These are phyloP conservation scores for Fusarium sp. DNA, from an alignment of 2,329 filamentous ascomycete genomes.

Conservation along the genomic window DNA sequence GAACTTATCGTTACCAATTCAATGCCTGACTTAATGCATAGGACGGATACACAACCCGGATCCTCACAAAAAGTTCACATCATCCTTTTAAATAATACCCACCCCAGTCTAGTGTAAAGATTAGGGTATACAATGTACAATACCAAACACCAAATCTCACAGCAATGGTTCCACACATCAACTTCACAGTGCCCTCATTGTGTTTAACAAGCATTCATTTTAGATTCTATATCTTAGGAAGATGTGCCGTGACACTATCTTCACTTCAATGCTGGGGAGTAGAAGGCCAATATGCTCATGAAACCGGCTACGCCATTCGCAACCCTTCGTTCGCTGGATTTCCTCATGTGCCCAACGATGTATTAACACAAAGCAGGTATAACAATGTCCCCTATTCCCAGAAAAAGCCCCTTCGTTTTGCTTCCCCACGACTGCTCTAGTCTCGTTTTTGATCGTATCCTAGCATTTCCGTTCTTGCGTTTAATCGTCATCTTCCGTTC, in stretches of 20 bases:
- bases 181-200: not conserved
- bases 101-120: not conserved
- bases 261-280: conserved; percentile 38
- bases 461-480: conserved; percentile 31
- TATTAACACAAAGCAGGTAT: conserved; percentile 50
- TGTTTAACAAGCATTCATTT: conserved; percentile 34
- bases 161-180: not conserved
- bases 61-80: conserved; percentile 32
- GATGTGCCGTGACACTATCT: conserved; percentile 34
- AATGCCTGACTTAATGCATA: conserved; percentile 9
- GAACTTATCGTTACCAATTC: not conserved
- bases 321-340: conserved; percentile 48
- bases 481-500: conserved; percentile 69
- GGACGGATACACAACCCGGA: conserved; percentile 30
- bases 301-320: conserved; percentile 54
- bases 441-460: conserved; percentile 32
- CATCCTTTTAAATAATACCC: conserved; percentile 19
- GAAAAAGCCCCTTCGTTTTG: conserved; percentile 31
- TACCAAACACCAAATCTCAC: conserved; percentile 6
- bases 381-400: conserved; percentile 41
- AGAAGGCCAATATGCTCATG: conserved; percentile 49
- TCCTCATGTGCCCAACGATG: conserved; percentile 46
- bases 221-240: conserved; percentile 34
- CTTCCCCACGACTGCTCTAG: conserved; percentile 30
- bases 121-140: conserved; percentile 19